Evolutionary conservation across 2,329 filamentous ascomycete genomes (phyloP), one percentile per base, ranked within the genome.

Genomic region (Aspergillus bombycis): DNA sequence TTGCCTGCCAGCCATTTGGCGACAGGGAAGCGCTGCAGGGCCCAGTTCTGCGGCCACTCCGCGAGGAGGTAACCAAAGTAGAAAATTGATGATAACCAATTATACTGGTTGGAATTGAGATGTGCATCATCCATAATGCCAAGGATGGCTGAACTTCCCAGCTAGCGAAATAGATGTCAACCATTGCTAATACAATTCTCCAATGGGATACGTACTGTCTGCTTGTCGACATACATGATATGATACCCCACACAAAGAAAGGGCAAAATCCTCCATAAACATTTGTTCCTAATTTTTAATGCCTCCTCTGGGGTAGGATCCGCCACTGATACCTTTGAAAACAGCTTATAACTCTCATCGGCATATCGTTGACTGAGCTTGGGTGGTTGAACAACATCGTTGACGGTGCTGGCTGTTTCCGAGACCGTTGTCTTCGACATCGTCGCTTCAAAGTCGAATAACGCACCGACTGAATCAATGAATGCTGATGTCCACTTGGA

Each of bases 331-430:
- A 79, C 70, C 45, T 77, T 74, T 2, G 73, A 75, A 52, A 80
- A 79, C 9, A 81, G 72, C 61, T 78, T 81, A 65, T 79, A 80
- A 59, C 79, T 80, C 64, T 80, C 79, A 56, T 81, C 78, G 2
- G 78, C 79, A 58, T 75, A 79, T 23, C 72, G 75, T 46, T 76
- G 76, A 0, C 77, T 72, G 1, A 81, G 67, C 58, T 76, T 79
- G 28, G 64, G 57, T 59, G 57, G 26, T 11, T 50, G 26, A 50
- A 16, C 26, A 19, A n/a, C 46, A 50, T 28, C 46, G 26, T n/a
- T n/a, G 46, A 50, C 46, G 26, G 46, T n/a, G 2, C 16, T 16
- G 26, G 16, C 23, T 30, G 23, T 8, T 6, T 28, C 26, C 11
- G 23, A 4, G 7, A 19, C 8, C 12, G 14, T 19, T 10, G 16